phyloP scores from a whole-genome alignment of 2,329 filamentous ascomycete genomes.

The Colletotrichum zoysiae region DNA sequence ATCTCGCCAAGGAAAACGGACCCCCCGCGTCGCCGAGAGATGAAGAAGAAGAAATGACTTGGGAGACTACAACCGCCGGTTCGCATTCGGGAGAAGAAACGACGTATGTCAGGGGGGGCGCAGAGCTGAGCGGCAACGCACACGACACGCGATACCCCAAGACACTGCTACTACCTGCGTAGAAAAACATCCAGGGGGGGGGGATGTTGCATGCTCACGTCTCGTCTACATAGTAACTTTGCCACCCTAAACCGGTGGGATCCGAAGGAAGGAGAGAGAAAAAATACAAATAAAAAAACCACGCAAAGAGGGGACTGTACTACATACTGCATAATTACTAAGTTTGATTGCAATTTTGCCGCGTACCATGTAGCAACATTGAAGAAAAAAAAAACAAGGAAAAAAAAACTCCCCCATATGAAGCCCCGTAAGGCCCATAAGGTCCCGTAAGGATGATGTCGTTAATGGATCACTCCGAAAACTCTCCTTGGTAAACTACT shows the following conservation, averaged over 20 bases:
- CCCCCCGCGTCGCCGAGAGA: too few relatives aligned
- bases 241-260: too few relatives aligned
- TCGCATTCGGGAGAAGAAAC: background rate
- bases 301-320: too few relatives aligned
- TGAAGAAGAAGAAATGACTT: background rate
- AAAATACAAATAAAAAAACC: too few relatives aligned
- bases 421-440: constrained; percentile 38
- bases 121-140: too few relatives aligned
- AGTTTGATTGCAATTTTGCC: background rate
- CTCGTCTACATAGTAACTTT: too few relatives aligned
- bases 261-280: too few relatives aligned
- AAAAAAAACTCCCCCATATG: constrained; percentile 1
- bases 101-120: background rate
- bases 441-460: constrained; percentile 41
- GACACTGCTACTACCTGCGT: too few relatives aligned
- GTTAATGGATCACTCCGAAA: constrained; percentile 4
- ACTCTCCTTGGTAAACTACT: background rate
- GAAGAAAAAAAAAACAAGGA: too few relatives aligned
- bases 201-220: background rate
- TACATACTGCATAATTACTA: too few relatives aligned
- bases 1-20: background rate
- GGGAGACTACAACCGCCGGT: background rate
- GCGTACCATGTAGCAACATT: background rate
- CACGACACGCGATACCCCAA: background rate
- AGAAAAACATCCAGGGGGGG: too few relatives aligned